These are phyloP conservation scores for Dalechampia spathulata DNA, from an alignment of 441 rosid genomes.

Conservation along the genomic window DNA sequence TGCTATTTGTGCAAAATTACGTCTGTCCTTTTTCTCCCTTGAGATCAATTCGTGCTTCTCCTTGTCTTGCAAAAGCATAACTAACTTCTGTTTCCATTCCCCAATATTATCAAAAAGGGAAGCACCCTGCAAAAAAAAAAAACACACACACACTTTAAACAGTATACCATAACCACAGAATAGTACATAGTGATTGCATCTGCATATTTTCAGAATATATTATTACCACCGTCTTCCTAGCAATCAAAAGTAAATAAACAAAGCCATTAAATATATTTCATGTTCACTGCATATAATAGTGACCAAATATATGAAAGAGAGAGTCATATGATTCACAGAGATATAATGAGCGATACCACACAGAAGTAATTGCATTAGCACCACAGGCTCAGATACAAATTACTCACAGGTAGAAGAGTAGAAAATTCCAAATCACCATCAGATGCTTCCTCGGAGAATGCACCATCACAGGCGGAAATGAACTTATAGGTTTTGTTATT, in stretches of 20 bases:
- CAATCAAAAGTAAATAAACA: no score
- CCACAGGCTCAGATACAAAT: neutral
- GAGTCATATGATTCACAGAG: no score
- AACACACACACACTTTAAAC: slow-evolving; percentile 6
- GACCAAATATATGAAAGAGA: no score
- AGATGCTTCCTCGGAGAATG: slow-evolving; percentile 33
- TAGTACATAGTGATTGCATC: neutral
- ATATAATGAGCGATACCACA: no score
- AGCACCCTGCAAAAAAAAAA: no score
- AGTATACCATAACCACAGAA: neutral
- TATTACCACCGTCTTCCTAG: no score
- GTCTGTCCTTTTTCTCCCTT: slow-evolving; percentile 78
- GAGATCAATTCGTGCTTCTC: slow-evolving; percentile 68
- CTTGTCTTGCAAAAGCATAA: slow-evolving; percentile 42
- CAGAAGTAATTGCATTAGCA: no score
- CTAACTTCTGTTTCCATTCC: slow-evolving; percentile 62
- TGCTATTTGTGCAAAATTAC: slow-evolving; percentile 67
- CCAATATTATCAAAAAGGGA: slow-evolving; percentile 32
- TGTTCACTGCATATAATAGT: no score
- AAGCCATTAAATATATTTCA: no score
- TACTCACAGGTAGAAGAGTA: slow-evolving; percentile 29
- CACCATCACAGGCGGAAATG: slow-evolving; percentile 26
- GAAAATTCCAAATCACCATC: slow-evolving; percentile 30
- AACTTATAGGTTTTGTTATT: slow-evolving; percentile 8
- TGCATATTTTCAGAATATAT: neutral